A percentile compares a stretch with the other conserved stretches of the same genome.
Conservation (phyloP, 208 protist genomes). For the Trypanosoma rangeli region DNA sequence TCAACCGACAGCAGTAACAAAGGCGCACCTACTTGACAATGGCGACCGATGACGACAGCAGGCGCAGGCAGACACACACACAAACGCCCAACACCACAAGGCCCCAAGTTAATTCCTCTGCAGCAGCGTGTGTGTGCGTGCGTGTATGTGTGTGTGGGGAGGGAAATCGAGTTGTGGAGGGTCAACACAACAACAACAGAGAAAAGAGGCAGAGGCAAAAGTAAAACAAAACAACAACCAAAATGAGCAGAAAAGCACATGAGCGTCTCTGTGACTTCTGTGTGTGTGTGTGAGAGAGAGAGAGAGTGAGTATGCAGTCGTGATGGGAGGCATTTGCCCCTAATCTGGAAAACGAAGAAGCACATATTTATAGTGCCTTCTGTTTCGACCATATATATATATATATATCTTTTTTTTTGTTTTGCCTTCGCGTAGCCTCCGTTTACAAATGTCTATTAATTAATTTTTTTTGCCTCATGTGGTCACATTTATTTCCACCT, state of each 20-base stretch:
- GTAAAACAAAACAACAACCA: neutral
- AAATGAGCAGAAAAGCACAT: neutral
- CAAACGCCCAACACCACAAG: neutral
- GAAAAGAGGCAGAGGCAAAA: neutral
- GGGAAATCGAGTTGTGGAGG: neutral
- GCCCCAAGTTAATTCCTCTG: neutral
- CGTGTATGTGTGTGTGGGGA: neutral
- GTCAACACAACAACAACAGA: neutral
- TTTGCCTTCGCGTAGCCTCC: neutral
- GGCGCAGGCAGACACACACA: neutral
- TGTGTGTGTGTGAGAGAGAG: neutral
- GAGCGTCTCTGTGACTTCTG: neutral
- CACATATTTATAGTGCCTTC: neutral
- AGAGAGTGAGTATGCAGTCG: neutral
- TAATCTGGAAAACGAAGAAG: neutral
- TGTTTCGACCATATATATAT: neutral
- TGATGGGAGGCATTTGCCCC: neutral
- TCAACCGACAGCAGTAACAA: no score
- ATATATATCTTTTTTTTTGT: neutral
- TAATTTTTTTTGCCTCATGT: neutral
- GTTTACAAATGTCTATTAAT: neutral
- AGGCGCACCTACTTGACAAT: no score
- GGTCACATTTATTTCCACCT: neutral
- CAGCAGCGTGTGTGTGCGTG: constrained; percentile 1
- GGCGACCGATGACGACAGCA: neutral